Evolutionary conservation across 1,284 basidiomycete genomes (phyloP).

Genomic region (Tetrapyrgos nigripes): DNA sequence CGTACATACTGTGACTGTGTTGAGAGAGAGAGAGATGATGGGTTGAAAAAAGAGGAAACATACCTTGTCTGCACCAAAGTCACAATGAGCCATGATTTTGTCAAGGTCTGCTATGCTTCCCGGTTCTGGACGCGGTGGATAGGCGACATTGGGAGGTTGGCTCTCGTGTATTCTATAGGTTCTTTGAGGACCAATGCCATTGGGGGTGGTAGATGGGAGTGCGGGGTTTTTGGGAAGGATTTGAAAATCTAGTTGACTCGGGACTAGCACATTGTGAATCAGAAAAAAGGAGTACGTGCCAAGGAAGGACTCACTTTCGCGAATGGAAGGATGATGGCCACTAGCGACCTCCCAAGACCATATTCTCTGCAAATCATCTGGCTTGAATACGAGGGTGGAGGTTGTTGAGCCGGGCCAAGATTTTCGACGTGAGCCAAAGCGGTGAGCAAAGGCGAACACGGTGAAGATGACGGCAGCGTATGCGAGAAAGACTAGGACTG

Average conservation of each 20-base stretch:
- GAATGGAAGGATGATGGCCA: constrained; percentile 17
- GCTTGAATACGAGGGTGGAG: constrained; percentile 20
- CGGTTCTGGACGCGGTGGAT: constrained; percentile 82
- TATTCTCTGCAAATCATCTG: constrained; percentile 21
- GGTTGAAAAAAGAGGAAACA: constrained; percentile 3
- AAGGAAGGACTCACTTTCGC: constrained; percentile 10
- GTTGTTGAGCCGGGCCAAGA: constrained; percentile 18
- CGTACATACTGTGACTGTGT: constrained; percentile 65
- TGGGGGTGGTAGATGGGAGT: constrained; percentile 62
- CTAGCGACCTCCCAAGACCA: constrained; percentile 24
- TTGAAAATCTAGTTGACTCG: constrained; percentile 56
- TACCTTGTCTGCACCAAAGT: constrained; percentile 82
- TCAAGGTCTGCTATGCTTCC: constrained; percentile 89
- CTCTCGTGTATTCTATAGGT: constrained; percentile 77
- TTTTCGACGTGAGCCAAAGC: constrained; percentile 17
- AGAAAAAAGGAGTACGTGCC: not conserved
- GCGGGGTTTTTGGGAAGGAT: constrained; percentile 71
- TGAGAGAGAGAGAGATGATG: constrained; percentile 1
- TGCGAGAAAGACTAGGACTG: constrained; percentile 15
- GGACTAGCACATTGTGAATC: constrained; percentile 55
- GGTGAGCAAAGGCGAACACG: constrained; percentile 17
- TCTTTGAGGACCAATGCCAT: constrained; percentile 77
- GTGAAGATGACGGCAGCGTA: constrained; percentile 16
- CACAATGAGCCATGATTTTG: constrained; percentile 87
- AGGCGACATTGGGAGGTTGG: constrained; percentile 62